Base-by-base conservation (phyloP, 371 early-diverging fungal genomes). In the Polyrhizophydium stewartii region DNA sequence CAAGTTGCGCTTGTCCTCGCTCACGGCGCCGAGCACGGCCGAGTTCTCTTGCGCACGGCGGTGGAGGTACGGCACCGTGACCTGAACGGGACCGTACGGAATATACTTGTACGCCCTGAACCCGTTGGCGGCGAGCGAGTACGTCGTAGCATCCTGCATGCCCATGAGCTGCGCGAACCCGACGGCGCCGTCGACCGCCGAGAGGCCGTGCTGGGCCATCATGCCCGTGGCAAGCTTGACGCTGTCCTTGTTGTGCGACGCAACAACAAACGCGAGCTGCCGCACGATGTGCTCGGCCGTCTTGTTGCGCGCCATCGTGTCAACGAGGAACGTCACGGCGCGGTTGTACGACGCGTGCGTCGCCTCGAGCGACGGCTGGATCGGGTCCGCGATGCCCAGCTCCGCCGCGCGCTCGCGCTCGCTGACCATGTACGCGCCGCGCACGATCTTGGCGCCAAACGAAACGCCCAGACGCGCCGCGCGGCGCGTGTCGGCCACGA, bases 41-140 rank as follows among this genome's bases (percentile, higher is more conserved):
- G 87, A 83, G 73, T 98, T 98, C 76, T 98, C 98, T 76, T 95
- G 94, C 31, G 96, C 97, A 53, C 98, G 87, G 50, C 98, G 87
- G 52, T 93, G 79, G 63, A 98, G 78, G 74, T 94, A 98, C 12
- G 97, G 97, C 63, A 96, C 89, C 27, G 93, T 92, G 65, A 93
- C 93, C 30, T 87, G 79, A 37, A 91, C 79, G n/a, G 89, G 85
- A 38, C 96, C 96, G 67, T 93, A 96, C 5, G 96, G 94, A 30
- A 96, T 79, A 71, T 94, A 95, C 84, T 97, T 93, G 84, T 87
- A 92, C 58, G 87, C 88, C 47, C 77, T 78, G 64, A 86, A 92
- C 13, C 90, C 93, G 45, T 85, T 70, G 56, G 80, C 79, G 45
- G 91, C 93, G 45, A 96, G 76, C 2, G 85, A 79, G 65, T 83